Conservation (phyloP, 139 green algal genomes). For the Ostreobium quekettii region DNA sequence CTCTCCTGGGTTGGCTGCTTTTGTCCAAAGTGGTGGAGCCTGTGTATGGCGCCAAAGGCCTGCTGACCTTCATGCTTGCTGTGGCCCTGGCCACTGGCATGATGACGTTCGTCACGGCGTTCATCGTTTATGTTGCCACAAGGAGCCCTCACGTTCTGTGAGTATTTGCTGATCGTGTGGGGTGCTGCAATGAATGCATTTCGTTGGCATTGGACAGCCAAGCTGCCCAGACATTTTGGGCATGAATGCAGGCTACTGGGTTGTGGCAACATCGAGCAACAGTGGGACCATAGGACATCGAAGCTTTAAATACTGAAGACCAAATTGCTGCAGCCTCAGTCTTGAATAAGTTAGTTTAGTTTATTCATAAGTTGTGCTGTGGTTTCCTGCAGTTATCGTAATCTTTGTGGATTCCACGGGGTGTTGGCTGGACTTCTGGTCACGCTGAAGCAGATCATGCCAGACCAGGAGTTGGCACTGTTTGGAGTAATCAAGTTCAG, state of each 20-base stretch:
- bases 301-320: too few species aligned
- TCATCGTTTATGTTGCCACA: conserved; percentile 43
- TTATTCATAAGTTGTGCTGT: conserved; percentile 1
- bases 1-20: conserved; percentile 49
- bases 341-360: not conserved
- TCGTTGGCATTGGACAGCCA: not conserved
- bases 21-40: conserved; percentile 73
- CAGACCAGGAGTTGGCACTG: conserved; percentile 73
- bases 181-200: not conserved
- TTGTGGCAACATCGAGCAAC: too few species aligned
- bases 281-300: too few species aligned
- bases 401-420: conserved; percentile 82
- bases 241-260: too few species aligned
- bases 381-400: conserved; percentile 41
- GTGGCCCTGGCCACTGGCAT: conserved; percentile 36
- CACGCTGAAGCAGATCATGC: conserved; percentile 85
- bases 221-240: not conserved
- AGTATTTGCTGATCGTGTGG: not conserved
- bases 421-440: conserved; percentile 73
- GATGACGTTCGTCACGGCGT: conserved; percentile 54
- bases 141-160: not conserved
- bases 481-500: conserved; percentile 57
- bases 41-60: conserved; percentile 67
- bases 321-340: too few species aligned
- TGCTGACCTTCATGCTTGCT: conserved; percentile 66